These are phyloP conservation scores for Lichtheimia ramosa DNA, from an alignment of 371 early-diverging fungal species.

Conservation along the genomic window DNA sequence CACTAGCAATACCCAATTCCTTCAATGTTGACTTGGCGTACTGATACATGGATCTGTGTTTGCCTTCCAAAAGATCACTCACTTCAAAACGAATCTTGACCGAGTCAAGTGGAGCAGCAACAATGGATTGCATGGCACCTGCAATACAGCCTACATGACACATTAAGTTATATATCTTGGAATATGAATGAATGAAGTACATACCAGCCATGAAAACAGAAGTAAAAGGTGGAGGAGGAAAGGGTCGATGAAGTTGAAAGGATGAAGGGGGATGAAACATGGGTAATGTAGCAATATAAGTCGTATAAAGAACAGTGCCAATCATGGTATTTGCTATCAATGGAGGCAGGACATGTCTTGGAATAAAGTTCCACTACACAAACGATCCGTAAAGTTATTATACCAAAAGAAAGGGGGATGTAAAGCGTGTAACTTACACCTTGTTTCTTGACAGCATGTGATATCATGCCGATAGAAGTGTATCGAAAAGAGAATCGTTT, in stretches of 20 bases:
- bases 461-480: constrained; percentile 75
- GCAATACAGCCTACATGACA: constrained; percentile 57
- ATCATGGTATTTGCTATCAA: constrained; percentile 72
- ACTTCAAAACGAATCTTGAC: constrained; percentile 76
- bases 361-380: constrained; percentile 62
- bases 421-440: constrained; percentile 35
- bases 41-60: constrained; percentile 66
- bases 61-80: constrained; percentile 72
- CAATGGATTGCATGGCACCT: constrained; percentile 72
- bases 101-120: constrained; percentile 77
- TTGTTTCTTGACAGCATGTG: constrained; percentile 65
- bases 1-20: constrained; percentile 61
- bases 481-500: constrained; percentile 59
- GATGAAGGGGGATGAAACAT: constrained; percentile 59
- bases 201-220: constrained; percentile 60
- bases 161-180: not conserved
- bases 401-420: not conserved
- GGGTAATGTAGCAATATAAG: constrained; percentile 58
- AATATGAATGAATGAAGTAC: not conserved
- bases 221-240: constrained; percentile 59
- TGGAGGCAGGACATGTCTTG: constrained; percentile 74
- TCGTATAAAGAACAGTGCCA: constrained; percentile 68
- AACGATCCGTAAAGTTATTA: not conserved
- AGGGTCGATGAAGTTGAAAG: constrained; percentile 55
- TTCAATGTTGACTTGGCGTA: constrained; percentile 67